Percentiles rank a stretch among this genome's conserved stretches.
phyloP scores from a whole-genome alignment of 305 asterid genomes.

The Plantago rigida region DNA sequence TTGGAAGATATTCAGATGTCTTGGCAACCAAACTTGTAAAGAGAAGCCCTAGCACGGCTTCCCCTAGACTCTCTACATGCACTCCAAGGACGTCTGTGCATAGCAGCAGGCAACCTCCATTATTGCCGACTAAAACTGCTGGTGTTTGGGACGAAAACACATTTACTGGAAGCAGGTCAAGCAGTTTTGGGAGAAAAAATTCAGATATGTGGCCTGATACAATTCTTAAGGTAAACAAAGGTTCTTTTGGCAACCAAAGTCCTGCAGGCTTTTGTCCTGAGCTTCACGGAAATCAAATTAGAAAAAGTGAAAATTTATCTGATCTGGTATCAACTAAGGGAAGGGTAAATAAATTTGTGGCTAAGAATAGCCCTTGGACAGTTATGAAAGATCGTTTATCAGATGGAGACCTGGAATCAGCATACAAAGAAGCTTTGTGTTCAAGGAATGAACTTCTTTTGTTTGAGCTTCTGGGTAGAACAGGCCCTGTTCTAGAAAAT shows the following conservation, averaged over 20 bases:
- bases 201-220: constrained; percentile 50
- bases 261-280: constrained; percentile 35
- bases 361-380: constrained; percentile 44
- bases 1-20: constrained; percentile 45
- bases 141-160: constrained; percentile 47
- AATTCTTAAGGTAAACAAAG: constrained; percentile 40
- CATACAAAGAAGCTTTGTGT: constrained; percentile 66
- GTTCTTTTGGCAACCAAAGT: constrained; percentile 32
- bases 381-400: constrained; percentile 46
- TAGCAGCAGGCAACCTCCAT: constrained; percentile 41
- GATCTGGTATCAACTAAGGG: constrained; percentile 37
- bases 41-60: constrained; percentile 49
- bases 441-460: constrained; percentile 65
- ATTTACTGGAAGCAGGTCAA: constrained; percentile 43
- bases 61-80: constrained; percentile 69
- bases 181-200: constrained; percentile 42
- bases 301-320: constrained; percentile 24
- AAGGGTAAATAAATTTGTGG: constrained; percentile 42
- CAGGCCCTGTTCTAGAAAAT: constrained; percentile 74
- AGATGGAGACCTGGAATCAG: constrained; percentile 66
- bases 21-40: constrained; percentile 40
- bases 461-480: constrained; percentile 78
- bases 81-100: constrained; percentile 75
- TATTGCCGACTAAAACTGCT: constrained; percentile 37
- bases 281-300: constrained; percentile 35